These are phyloP conservation scores for Solanum bukasovii DNA, from an alignment of 257 asterid species.

Conservation along the genomic window DNA sequence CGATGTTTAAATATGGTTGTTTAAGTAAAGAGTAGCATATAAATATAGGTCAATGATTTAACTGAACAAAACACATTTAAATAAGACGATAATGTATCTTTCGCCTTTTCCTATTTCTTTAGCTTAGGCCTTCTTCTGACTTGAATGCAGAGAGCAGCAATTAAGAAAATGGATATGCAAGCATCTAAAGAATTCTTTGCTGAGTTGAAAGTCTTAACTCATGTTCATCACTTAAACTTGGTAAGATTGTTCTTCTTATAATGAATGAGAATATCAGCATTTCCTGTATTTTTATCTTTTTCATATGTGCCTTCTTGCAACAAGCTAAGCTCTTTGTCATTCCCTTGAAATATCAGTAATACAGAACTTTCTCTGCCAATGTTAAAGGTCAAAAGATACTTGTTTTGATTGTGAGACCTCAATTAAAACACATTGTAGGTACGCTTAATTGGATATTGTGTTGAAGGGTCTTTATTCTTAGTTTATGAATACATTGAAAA, in stretches of 20 bases:
- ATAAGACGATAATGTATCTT: background rate
- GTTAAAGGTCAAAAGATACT: background rate
- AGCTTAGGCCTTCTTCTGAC: background rate
- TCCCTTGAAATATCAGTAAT: background rate
- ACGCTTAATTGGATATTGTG: constrained; percentile 74
- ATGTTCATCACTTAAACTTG: constrained; percentile 86
- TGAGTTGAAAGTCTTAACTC: constrained; percentile 71
- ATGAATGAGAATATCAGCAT: background rate
- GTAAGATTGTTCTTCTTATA: constrained; percentile 16
- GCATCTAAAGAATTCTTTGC: constrained; percentile 81
- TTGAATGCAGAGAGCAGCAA: constrained; percentile 57
- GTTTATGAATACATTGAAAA: constrained; percentile 82
- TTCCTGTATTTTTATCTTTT: background rate
- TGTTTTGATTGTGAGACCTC: background rate
- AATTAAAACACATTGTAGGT: constrained; percentile 36
- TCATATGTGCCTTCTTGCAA: background rate
- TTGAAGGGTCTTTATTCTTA: constrained; percentile 68
- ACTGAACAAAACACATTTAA: background rate
- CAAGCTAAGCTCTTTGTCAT: background rate
- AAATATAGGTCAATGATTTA: background rate
- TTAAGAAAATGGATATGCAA: constrained; percentile 89
- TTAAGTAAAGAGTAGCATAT: background rate
- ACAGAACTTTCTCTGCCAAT: background rate
- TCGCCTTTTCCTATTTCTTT: background rate
- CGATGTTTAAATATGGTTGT: background rate